Evolutionary conservation across 148 eudicot species (phyloP).

Genomic region (Spergularia bocconei): DNA sequence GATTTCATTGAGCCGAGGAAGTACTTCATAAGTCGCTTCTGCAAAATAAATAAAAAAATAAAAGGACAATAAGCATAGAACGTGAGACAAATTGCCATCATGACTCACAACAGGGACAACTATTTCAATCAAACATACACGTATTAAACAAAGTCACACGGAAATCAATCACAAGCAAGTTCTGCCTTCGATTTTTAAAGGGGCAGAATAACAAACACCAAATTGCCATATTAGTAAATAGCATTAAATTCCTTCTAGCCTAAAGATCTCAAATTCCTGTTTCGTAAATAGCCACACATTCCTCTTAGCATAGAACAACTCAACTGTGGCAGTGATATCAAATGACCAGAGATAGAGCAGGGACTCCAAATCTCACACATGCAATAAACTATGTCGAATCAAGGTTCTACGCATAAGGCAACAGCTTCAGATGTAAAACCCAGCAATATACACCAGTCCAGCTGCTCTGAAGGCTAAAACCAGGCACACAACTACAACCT

Average conservation of each 20-base stretch:
- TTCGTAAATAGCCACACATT: too few relatives aligned
- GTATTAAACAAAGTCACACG: not conserved
- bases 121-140: not conserved
- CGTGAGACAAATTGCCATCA: too few relatives aligned
- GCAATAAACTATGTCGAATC: not conserved
- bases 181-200: not conserved
- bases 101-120: not conserved
- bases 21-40: conserved; percentile 98
- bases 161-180: not conserved
- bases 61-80: not conserved
- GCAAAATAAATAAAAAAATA: conserved; percentile 15
- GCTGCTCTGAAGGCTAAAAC: too few relatives aligned
- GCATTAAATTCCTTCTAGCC: not conserved
- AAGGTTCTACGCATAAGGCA: not conserved
- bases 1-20: conserved; percentile 85
- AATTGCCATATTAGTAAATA: not conserved
- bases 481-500: not conserved
- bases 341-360: not conserved
- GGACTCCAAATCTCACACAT: not conserved
- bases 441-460: too few relatives aligned
- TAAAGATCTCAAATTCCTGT: not conserved
- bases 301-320: too few relatives aligned
- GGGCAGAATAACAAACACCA: not conserved
- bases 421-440: not conserved
- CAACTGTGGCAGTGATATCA: not conserved